Evolutionary conservation across 1,284 basidiomycete genomes (phyloP), one percentile per base, ranked within the genome.

Genomic region (Cutaneotrichosporon sp.): DNA sequence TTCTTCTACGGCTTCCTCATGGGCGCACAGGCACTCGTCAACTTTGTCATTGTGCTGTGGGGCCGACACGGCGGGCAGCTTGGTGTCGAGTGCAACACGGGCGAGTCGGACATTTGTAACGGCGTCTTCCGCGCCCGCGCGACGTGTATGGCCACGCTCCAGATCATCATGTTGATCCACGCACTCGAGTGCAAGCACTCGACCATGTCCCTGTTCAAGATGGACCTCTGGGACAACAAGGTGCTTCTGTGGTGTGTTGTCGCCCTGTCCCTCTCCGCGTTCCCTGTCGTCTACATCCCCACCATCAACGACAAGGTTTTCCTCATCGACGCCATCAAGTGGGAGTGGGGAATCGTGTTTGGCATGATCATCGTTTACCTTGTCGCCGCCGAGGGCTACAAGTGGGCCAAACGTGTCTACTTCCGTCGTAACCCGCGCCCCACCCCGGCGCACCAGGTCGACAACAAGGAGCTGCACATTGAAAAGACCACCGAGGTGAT

Each of bases 1-100:
- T 54, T 82, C 42, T 79, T 81, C 35, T 87, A 86, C 70, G 85
- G 85, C 2, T 62, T 84, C 47, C 68, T 83, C 52, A 85, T 86
- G 76, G 83, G 82, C 4, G 79, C 76, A 0, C 77, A 81, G 20
- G 79, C 77, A 49, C 70, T 85, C 30, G 67, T 76, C 56, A 80
- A 76, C 66, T 82, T 82, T 63, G 77, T 80, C 34, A 77, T 83
- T 46, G 79, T 84, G 52, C 74, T 83, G 20, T 84, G 78, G 62
- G 81, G 81, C 7, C 74, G 74, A 55, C 65, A 59, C 51, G 64
- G 68, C 23, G 23, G 49, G 33, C 22, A 49, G 34, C 53, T 56
- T 21, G 57, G 53, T 17, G 14, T 18, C 17, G 67, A 77, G 20
- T 83, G 82, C 61, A 84, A 83, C 64, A 77, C 78, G 52, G 60